These are phyloP conservation scores for Plicaturopsis crispa DNA, from an alignment of 768 basidiomycete genomes.

Conservation along the genomic window DNA sequence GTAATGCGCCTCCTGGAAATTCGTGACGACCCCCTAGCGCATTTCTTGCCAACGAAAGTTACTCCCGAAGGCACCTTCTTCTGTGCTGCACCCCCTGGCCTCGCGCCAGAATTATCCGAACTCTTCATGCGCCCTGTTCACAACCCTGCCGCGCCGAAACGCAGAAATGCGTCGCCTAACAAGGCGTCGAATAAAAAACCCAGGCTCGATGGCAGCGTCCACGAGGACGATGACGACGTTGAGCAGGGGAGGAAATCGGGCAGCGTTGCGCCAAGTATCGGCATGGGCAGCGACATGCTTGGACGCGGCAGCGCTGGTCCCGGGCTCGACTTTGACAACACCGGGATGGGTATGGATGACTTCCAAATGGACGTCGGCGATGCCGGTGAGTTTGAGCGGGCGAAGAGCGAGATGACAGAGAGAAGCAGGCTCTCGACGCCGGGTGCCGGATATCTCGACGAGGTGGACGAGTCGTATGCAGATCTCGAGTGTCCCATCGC, in stretches of 20 bases:
- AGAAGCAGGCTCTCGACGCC: slow-evolving; percentile 64
- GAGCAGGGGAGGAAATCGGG: slow-evolving; percentile 65
- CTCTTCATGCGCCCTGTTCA: slow-evolving; percentile 77
- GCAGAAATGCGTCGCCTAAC: slow-evolving; percentile 51
- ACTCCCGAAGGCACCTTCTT: slow-evolving; percentile 69
- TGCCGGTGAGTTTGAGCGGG: slow-evolving; percentile 30
- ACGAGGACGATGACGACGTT: slow-evolving; percentile 50
- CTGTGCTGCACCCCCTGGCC: slow-evolving; percentile 78
- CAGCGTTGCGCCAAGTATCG: slow-evolving; percentile 55
- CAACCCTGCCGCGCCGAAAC: slow-evolving; percentile 42
- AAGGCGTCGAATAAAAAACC: slow-evolving; percentile 52
- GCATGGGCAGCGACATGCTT: slow-evolving; percentile 47
- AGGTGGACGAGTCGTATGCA: slow-evolving; percentile 59
- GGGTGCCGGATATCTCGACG: slow-evolving; percentile 43
- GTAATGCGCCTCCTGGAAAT: slow-evolving; percentile 85
- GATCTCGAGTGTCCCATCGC: slow-evolving; percentile 72
- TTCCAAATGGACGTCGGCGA: slow-evolving; percentile 66
- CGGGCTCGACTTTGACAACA: slow-evolving; percentile 57
- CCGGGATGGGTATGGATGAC: slow-evolving; percentile 48
- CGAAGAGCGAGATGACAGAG: slow-evolving; percentile 49
- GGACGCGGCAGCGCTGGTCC: slow-evolving; percentile 46
- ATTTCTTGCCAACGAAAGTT: slow-evolving; percentile 80
- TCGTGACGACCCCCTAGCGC: slow-evolving; percentile 72
- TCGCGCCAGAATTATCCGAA: slow-evolving; percentile 73
- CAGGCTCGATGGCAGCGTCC: slow-evolving; percentile 41